Evolutionary conservation across 164 flowering plant genomes (phyloP).

Genomic region (Macadamia tetraphylla): DNA sequence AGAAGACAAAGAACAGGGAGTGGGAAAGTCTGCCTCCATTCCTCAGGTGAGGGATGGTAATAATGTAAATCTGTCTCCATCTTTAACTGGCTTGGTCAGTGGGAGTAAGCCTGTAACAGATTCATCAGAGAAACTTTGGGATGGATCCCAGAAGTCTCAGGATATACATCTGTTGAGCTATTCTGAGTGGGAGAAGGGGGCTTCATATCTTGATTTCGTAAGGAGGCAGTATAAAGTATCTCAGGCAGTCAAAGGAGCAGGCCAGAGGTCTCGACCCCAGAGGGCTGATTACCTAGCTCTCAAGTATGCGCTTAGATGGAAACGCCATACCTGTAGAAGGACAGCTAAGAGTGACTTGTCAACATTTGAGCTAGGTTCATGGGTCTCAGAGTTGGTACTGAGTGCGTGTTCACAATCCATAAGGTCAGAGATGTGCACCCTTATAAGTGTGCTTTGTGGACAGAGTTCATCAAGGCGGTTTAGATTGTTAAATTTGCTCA

Average conservation of each 20-base stretch:
- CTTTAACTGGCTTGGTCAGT: constrained; percentile 30
- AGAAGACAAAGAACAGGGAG: constrained; percentile 55
- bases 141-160: constrained; percentile 58
- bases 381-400: constrained; percentile 90
- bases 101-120: constrained; percentile 48
- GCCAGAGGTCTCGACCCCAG: constrained; percentile 69
- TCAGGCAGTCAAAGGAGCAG: constrained; percentile 49
- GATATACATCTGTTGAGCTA: constrained; percentile 89
- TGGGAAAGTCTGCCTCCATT: constrained; percentile 39
- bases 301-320: constrained; percentile 95
- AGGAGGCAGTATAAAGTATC: constrained; percentile 92
- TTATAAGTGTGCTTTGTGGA: constrained; percentile 73
- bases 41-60: constrained; percentile 52
- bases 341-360: constrained; percentile 47
- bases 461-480: constrained; percentile 77
- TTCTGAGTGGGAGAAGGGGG: constrained; percentile 97
- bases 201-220: constrained; percentile 97
- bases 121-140: constrained; percentile 62
- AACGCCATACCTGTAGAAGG: constrained; percentile 49
- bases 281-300: constrained; percentile 73
- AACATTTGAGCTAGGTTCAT: constrained; percentile 87
- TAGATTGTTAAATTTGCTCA: constrained; percentile 68
- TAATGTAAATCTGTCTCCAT: constrained; percentile 31
- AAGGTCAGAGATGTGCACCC: constrained; percentile 89
- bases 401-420: constrained; percentile 98